A percentile compares a stretch with the other conserved stretches of the same genome.
Conservation (phyloP, 495 filamentous ascomycete genomes). For the Glonium stellatum region DNA sequence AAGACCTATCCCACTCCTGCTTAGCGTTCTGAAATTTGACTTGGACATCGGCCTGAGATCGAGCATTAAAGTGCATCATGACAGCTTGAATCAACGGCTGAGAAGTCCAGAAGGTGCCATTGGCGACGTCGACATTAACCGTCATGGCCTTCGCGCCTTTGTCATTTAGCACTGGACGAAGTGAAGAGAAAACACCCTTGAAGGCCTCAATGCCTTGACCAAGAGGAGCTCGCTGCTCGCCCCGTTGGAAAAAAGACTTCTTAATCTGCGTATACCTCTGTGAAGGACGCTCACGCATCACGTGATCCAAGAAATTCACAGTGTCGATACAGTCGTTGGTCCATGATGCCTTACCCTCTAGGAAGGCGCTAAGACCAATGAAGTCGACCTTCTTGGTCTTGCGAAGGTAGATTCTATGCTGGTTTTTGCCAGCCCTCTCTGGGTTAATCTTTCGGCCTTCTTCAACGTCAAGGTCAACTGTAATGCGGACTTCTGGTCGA, state of each 20-base stretch:
- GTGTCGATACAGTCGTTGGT: slow-evolving; percentile 64
- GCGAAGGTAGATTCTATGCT: slow-evolving; percentile 51
- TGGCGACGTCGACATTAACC: slow-evolving; percentile 78
- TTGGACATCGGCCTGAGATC: slow-evolving; percentile 17
- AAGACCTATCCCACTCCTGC: slow-evolving; percentile 30
- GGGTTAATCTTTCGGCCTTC: slow-evolving; percentile 31
- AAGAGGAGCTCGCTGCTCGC: slow-evolving; percentile 38
- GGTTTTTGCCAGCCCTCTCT: slow-evolving; percentile 40
- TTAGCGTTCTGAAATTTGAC: slow-evolving; percentile 6
- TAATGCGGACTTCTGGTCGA: slow-evolving; percentile 39
- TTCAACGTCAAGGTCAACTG: slow-evolving; percentile 62
- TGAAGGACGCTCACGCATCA: slow-evolving; percentile 69
- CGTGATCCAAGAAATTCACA: slow-evolving; percentile 85
- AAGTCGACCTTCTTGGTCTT: slow-evolving; percentile 58
- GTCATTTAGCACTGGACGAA: slow-evolving; percentile 55
- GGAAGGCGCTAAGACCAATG: slow-evolving; percentile 54
- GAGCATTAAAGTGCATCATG: slow-evolving; percentile 14
- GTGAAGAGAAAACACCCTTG: slow-evolving; percentile 78
- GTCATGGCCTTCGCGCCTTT: slow-evolving; percentile 34
- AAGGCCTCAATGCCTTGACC: slow-evolving; percentile 62
- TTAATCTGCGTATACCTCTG: slow-evolving; percentile 58
- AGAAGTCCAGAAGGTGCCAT: slow-evolving; percentile 64
- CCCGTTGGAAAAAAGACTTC: slow-evolving; percentile 64
- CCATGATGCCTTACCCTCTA: slow-evolving; percentile 51
- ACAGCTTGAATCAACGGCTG: slow-evolving; percentile 32